Percentiles rank a stretch among this genome's conserved stretches.
Evolutionary conservation across 1,284 basidiomycete species (phyloP).

Genomic region (Ustilago trichophora): DNA sequence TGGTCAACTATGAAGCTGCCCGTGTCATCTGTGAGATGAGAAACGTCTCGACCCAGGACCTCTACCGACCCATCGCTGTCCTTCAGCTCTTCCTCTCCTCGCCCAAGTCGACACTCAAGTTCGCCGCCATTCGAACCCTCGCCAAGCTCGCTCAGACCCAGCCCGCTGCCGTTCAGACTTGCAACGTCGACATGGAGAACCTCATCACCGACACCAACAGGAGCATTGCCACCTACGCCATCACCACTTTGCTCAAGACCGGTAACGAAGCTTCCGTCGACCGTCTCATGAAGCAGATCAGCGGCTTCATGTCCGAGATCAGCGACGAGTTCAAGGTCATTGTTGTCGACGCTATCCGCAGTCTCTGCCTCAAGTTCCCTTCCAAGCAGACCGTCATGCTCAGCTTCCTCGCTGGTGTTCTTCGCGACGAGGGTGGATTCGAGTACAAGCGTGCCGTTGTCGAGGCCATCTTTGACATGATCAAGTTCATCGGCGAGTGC

Average conservation of each 20-base stretch:
- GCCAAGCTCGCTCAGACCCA: slow-evolving; percentile 80
- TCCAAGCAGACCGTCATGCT: slow-evolving; percentile 79
- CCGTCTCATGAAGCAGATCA: slow-evolving; percentile 98
- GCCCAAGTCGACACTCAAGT: slow-evolving; percentile 78
- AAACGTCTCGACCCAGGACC: slow-evolving; percentile 78
- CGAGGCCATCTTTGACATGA: slow-evolving; percentile 99
- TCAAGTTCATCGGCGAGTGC: slow-evolving; percentile 93
- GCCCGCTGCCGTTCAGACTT: slow-evolving; percentile 85
- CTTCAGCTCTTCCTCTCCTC: slow-evolving; percentile 66
- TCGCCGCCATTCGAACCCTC: slow-evolving; percentile 94
- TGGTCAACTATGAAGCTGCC: slow-evolving; percentile 99
- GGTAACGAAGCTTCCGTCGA: slow-evolving; percentile 99
- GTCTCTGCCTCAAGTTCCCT: slow-evolving; percentile 98
- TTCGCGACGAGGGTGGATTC: slow-evolving; percentile 85
- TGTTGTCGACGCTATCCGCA: slow-evolving; percentile 97
- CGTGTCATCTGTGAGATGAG: slow-evolving; percentile 96
- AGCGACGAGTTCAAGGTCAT: slow-evolving; percentile 99
- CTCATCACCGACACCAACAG: slow-evolving; percentile 96
- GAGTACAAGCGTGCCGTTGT: slow-evolving; percentile 99
- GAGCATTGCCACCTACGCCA: slow-evolving; percentile 97
- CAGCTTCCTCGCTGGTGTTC: slow-evolving; percentile 71
- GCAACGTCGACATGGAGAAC: slow-evolving; percentile 97
- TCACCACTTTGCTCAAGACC: slow-evolving; percentile 98
- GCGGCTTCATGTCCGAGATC: slow-evolving; percentile 98
- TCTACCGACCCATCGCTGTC: slow-evolving; percentile 79